These are phyloP conservation scores for Thraustotheca clavata DNA, from an alignment of 352 stramenopile species.

Conservation along the genomic window DNA sequence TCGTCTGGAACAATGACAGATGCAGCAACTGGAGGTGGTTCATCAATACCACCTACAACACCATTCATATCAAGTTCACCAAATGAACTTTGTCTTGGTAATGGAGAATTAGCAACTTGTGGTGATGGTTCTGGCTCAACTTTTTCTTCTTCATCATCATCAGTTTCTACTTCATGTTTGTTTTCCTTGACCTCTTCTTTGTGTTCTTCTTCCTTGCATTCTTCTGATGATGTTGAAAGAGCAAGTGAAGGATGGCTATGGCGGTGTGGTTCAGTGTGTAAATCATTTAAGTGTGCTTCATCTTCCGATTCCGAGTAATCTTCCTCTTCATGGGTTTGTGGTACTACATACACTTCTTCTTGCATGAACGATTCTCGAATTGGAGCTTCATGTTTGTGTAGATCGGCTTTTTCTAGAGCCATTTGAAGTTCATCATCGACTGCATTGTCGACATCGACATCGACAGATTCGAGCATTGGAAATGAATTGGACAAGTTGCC, in stretches of 20 bases:
- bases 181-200: too few species aligned
- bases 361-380: neutral
- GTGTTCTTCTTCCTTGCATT: neutral
- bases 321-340: slow-evolving; percentile 4
- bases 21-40: neutral
- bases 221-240: neutral
- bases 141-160: neutral
- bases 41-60: neutral
- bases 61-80: slow-evolving; percentile 12
- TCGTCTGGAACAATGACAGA: neutral
- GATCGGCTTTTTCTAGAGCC: slow-evolving; percentile 12
- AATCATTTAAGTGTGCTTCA: slow-evolving; percentile 6
- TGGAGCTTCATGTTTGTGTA: neutral
- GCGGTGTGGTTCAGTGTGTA: neutral
- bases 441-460: slow-evolving; percentile 1
- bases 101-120: neutral
- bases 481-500: slow-evolving; percentile 2
- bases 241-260: neutral
- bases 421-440: slow-evolving; percentile 10
- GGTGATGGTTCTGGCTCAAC: neutral
- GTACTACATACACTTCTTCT: slow-evolving; percentile 12
- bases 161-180: too few species aligned
- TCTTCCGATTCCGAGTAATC: slow-evolving; percentile 21
- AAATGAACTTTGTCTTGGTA: slow-evolving; percentile 1
- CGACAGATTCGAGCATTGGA: slow-evolving; percentile 1